A percentile compares a stretch with the other conserved stretches of the same genome.
phyloP scores from a whole-genome alignment of 768 basidiomycete genomes.

The Xerocomus brunneocitrinus region DNA sequence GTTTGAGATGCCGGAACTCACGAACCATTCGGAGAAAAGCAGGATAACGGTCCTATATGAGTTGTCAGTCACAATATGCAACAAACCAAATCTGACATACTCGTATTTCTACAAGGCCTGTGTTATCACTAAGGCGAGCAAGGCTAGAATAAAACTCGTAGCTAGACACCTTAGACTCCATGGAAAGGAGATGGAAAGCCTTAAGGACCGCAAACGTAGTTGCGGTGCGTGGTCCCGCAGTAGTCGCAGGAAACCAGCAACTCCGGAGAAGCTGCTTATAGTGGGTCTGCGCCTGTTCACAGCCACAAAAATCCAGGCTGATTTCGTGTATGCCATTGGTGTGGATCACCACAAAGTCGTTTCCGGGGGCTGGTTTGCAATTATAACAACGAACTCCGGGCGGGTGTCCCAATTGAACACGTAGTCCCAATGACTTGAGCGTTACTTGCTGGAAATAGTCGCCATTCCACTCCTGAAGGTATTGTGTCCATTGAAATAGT shows the following conservation, averaged over 20 bases:
- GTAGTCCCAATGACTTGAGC: neutral
- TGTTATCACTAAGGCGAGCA: neutral
- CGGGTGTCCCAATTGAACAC: neutral
- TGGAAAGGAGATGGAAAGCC: neutral
- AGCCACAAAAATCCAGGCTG: neutral
- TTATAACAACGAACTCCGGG: neutral
- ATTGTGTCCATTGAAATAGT: no score
- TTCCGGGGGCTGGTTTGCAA: neutral
- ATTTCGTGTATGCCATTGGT: neutral
- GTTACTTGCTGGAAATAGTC: neutral
- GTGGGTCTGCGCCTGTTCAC: neutral
- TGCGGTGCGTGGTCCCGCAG: neutral
- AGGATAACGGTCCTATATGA: neutral
- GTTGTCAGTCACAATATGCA: no score
- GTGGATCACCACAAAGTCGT: neutral
- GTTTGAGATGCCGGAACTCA: neutral
- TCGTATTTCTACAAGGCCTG: neutral
- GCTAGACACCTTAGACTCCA: neutral
- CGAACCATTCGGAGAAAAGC: neutral
- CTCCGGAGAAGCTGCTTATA: neutral
- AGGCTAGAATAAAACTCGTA: neutral
- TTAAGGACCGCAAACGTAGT: neutral
- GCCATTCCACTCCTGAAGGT: neutral
- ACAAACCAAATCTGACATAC: no score
- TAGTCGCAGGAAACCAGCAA: neutral